These are phyloP conservation scores for Dendrobium catenatum DNA, from an alignment of 106 monocot species.

Conservation along the genomic window DNA sequence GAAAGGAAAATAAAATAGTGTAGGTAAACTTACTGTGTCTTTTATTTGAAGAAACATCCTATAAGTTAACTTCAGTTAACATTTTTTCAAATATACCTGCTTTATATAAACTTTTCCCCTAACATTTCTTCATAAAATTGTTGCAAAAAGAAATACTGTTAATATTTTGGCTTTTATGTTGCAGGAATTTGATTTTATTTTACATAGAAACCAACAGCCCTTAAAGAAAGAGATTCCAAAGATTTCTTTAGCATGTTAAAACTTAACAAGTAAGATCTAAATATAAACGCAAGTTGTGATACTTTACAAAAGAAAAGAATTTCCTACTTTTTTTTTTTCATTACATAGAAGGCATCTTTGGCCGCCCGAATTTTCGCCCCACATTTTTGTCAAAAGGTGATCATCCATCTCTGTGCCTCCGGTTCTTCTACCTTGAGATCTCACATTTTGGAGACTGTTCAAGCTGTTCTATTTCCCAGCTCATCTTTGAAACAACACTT, in stretches of 20 bases:
- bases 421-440: slow-evolving; percentile 21
- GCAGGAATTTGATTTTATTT: no score
- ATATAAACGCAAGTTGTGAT: not conserved
- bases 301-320: slow-evolving; percentile 3
- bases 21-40: no score
- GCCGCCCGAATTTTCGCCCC: not conserved
- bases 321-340: slow-evolving; percentile 6
- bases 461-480: slow-evolving; percentile 37
- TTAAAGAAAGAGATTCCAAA: no score
- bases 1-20: no score
- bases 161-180: no score
- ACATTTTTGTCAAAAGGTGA: not conserved
- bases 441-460: slow-evolving; percentile 28
- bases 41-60: no score
- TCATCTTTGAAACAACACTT: slow-evolving; percentile 37
- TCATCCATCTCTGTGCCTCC: not conserved
- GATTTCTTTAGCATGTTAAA: not conserved
- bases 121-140: no score
- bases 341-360: slow-evolving; percentile 1
- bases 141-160: no score
- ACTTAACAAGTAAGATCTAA: slow-evolving; percentile 1
- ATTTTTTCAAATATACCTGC: no score
- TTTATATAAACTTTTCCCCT: no score
- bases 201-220: no score
- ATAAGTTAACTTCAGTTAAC: no score